phyloP scores from a whole-genome alignment of 1,284 basidiomycete genomes.

The Heliocybe sulcata region DNA sequence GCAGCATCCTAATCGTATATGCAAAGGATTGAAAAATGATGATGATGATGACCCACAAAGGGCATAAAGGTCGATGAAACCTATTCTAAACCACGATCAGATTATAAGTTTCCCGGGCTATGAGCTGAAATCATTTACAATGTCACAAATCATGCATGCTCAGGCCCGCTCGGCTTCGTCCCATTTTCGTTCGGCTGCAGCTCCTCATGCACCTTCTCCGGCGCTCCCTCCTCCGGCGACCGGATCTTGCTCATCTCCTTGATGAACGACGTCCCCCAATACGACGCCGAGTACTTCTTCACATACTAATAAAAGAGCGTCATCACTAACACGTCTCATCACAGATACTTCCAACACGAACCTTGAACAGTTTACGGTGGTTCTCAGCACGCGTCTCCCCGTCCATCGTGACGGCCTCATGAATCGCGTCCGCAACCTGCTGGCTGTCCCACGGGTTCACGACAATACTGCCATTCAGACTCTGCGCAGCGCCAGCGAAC shows the following conservation, averaged over 20 bases:
- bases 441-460: conserved; percentile 97
- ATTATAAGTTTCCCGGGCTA: too few relatives aligned
- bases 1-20: background rate
- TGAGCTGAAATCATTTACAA: too few relatives aligned
- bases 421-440: conserved; percentile 93
- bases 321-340: conserved; percentile 3
- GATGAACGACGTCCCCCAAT: conserved; percentile 90
- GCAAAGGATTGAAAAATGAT: background rate
- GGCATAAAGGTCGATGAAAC: too few relatives aligned
- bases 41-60: background rate
- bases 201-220: background rate
- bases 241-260: conserved; percentile 66
- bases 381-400: conserved; percentile 79
- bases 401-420: conserved; percentile 90
- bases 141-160: background rate
- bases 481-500: conserved; percentile 97
- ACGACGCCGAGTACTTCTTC: conserved; percentile 87
- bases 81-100: too few relatives aligned
- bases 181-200: background rate
- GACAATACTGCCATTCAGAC: conserved; percentile 87
- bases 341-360: conserved; percentile 16
- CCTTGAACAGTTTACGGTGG: conserved; percentile 90
- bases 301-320: conserved; percentile 56
- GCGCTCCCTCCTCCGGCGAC: background rate
- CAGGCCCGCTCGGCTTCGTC: background rate